Evolutionary conservation across 768 basidiomycete genomes (phyloP).

Genomic region (Podaxis carcinomalis): DNA sequence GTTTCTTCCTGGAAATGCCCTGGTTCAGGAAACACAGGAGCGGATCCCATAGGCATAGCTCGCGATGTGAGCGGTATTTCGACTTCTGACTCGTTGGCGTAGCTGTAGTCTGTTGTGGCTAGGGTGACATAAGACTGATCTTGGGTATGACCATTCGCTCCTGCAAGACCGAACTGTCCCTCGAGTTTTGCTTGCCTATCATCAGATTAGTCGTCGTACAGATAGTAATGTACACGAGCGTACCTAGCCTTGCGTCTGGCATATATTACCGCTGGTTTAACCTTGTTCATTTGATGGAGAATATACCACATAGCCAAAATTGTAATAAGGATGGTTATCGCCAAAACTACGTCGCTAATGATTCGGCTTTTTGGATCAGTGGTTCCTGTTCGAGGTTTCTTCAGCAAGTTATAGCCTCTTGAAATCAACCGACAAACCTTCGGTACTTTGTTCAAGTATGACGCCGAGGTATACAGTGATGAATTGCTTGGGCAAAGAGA

Average conservation of each 20-base stretch:
- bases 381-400: constrained; percentile 20
- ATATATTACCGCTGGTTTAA: constrained; percentile 65
- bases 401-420: background rate
- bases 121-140: background rate
- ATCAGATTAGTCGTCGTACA: background rate
- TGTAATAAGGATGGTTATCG: constrained; percentile 66
- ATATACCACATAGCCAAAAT: constrained; percentile 83
- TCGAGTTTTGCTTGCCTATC: constrained; percentile 7
- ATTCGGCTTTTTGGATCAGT: constrained; percentile 49
- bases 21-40: background rate
- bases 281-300: constrained; percentile 60
- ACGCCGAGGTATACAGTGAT: constrained; percentile 90
- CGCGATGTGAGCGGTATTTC: constrained; percentile 7
- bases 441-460: constrained; percentile 51
- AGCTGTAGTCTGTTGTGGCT: background rate
- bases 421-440: constrained; percentile 19
- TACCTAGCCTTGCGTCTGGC: constrained; percentile 69
- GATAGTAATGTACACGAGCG: background rate
- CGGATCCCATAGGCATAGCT: constrained; percentile 1
- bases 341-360: constrained; percentile 67
- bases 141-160: background rate
- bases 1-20: background rate
- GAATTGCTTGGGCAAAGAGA: constrained; percentile 89
- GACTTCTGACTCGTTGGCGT: background rate
- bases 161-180: background rate